Percentiles rank a stretch among this genome's conserved stretches.
Evolutionary conservation across 306 rosid species (phyloP).

Genomic region (Betula pendula): DNA sequence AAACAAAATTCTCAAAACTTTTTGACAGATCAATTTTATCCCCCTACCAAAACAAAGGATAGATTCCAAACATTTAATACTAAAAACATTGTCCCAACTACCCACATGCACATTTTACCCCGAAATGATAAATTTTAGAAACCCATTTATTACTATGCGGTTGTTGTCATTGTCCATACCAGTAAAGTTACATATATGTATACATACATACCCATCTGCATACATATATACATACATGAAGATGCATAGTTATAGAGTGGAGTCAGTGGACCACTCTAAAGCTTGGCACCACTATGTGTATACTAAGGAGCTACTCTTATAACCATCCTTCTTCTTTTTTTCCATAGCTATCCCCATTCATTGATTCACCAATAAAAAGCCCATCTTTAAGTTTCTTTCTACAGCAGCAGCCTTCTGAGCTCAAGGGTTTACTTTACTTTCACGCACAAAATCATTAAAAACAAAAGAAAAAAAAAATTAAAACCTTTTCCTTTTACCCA

Average conservation of each 20-base stretch:
- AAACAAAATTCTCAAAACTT: not conserved
- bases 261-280: not conserved
- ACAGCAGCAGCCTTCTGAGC: not conserved
- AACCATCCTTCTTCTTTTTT: not conserved
- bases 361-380: not conserved
- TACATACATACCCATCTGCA: not conserved
- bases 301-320: not conserved
- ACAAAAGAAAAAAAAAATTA: not conserved
- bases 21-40: not conserved
- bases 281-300: not conserved
- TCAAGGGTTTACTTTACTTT: not conserved
- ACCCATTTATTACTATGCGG: not conserved
- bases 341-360: not conserved
- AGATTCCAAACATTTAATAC: not conserved
- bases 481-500: not conserved
- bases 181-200: not conserved
- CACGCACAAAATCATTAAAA: not conserved
- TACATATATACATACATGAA: not conserved
- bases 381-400: not conserved
- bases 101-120: not conserved
- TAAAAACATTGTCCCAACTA: not conserved
- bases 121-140: not conserved
- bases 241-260: not conserved
- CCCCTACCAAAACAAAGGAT: not conserved
- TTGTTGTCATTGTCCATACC: not conserved